Evolutionary conservation across 1,284 basidiomycete species (phyloP), one percentile per base, ranked within the genome.

Genomic region (Hymenochaete sp.): DNA sequence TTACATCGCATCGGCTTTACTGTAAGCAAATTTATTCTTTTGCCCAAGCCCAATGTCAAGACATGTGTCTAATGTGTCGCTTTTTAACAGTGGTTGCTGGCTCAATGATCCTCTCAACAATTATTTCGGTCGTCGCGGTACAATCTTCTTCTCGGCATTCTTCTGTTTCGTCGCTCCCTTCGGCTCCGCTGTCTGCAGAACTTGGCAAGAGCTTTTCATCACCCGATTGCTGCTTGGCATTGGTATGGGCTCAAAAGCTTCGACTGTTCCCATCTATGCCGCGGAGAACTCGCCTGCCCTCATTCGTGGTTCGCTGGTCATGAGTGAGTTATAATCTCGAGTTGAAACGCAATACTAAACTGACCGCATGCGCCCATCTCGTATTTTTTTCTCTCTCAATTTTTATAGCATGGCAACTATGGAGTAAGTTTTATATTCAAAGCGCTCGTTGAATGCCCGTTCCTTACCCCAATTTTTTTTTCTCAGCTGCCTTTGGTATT

Each of bases 201-300:
- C 53, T 16, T 49, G 47, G 47, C 22, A 41, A 24, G 42, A 49
- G 21, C 59, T 67, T 35, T 63, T 67, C 52, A 65, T 72, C 25
- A 70, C 72, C 38, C 73, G 79, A 37, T 55, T 82, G 2, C 60
- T 80, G 4, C 67, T 84, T 7, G 79, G 79, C n/a, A 56, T 82
- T 29, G 80, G 79, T 18, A 81, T 84, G 67, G 80, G 79, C 1
- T 70, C 77, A 5, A 82, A 82, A 58, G 73, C 71, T 19, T 70
- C 75, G 0, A 83, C 81, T 0, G 70, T 71, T 0, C 75, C 76
- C 11, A 69, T 77, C 14, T 79, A 67, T 57, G 70, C 77, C 14
- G 78, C 77, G 7, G 78, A 82, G 59, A 71, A 72, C 49, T 67
- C 73, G 0, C 82, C 82, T 0, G 72, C 80, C 0, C 62, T 61